Evolutionary conservation across 805 yeast species (phyloP).

Genomic region (Saccharomycopsis sp.): DNA sequence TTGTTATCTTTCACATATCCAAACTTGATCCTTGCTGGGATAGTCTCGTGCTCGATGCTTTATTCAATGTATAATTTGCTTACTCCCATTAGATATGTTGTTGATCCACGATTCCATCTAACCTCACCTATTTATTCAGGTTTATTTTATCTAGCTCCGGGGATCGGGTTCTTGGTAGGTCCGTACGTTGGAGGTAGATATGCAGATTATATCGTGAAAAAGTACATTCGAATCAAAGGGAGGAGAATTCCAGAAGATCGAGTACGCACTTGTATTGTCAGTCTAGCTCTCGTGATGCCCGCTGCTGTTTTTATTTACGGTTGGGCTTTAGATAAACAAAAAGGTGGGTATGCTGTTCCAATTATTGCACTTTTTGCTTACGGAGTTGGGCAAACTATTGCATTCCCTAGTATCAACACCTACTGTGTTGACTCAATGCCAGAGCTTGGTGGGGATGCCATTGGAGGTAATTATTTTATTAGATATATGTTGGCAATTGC

Average conservation of each 20-base stretch:
- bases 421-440: conserved; percentile 57
- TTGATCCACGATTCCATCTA: conserved; percentile 48
- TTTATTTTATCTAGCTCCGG: conserved; percentile 51
- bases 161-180: conserved; percentile 45
- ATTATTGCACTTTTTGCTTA: conserved; percentile 40
- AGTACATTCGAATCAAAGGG: conserved; percentile 37
- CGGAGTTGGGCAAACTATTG: conserved; percentile 45
- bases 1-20: conserved; percentile 36
- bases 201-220: conserved; percentile 43
- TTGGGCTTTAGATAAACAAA: conserved; percentile 41
- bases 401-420: conserved; percentile 47
- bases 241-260: conserved; percentile 48
- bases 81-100: conserved; percentile 50
- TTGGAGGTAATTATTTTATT: conserved; percentile 46
- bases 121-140: conserved; percentile 43
- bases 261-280: conserved; percentile 33
- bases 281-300: conserved; percentile 41
- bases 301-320: conserved; percentile 43
- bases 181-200: conserved; percentile 45
- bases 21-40: conserved; percentile 38
- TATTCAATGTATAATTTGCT: conserved; percentile 46
- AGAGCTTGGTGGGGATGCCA: conserved; percentile 46
- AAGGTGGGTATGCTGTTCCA: conserved; percentile 52
- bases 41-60: conserved; percentile 34
- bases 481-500: conserved; percentile 46